These are phyloP conservation scores for Diplodia seriata DNA, from an alignment of 2,329 filamentous ascomycete genomes.

Conservation along the genomic window DNA sequence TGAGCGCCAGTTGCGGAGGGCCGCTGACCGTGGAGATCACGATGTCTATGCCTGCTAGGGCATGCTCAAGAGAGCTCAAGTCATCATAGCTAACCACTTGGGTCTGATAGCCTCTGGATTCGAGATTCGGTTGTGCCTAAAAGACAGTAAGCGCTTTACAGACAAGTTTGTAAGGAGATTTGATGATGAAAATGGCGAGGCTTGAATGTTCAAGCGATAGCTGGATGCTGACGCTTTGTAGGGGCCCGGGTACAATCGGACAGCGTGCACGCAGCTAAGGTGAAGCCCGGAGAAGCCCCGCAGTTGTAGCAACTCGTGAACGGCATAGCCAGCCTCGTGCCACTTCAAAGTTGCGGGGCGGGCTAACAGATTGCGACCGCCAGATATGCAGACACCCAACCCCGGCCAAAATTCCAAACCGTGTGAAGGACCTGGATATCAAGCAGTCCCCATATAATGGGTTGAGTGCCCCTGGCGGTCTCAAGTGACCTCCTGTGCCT, in stretches of 20 bases:
- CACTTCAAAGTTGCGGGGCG: neutral
- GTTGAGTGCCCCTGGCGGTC: neutral
- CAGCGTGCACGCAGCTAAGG: neutral
- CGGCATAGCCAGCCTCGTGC: neutral
- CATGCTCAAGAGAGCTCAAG: constrained; percentile 65
- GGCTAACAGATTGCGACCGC: neutral
- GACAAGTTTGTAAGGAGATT: neutral
- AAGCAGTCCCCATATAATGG: neutral
- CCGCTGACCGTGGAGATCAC: constrained; percentile 77
- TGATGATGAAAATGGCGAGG: neutral
- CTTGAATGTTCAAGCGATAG: neutral
- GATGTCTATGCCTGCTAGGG: constrained; percentile 74
- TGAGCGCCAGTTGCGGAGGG: constrained; percentile 70
- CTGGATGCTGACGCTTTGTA: constrained; percentile 1
- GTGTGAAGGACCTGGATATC: neutral
- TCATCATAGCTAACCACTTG: constrained; percentile 72
- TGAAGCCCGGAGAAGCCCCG: neutral
- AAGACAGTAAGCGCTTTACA: constrained; percentile 34
- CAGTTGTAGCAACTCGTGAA: neutral
- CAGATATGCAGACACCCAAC: neutral
- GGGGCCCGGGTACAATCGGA: neutral
- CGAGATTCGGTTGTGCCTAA: constrained; percentile 63
- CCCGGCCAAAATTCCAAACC: neutral
- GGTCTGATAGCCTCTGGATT: constrained; percentile 67
- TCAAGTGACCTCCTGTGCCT: neutral